Evolutionary conservation across 2,329 filamentous ascomycete genomes (phyloP), one percentile per base, ranked within the genome.

Genomic region (Parasarocladium wereldwijsianum): DNA sequence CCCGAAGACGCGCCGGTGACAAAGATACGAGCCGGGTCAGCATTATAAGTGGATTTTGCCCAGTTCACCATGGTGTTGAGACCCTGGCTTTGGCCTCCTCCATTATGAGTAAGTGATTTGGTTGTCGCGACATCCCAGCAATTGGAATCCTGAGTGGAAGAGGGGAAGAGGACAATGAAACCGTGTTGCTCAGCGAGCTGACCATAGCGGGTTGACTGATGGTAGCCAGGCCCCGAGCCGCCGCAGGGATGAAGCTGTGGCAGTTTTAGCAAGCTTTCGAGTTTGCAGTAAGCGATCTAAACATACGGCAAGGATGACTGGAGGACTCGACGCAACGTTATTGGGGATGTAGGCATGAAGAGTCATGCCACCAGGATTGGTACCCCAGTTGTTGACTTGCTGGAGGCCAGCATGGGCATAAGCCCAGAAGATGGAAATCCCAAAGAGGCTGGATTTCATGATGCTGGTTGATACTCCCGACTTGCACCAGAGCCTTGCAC

Each of bases 11-110:
- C 47, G 4, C 70, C 70, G 0, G 64, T 68, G 3, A 64, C 63
- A 34, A 62, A 74, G 3, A 74, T 62, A 32, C 55, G 57, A 35
- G 42, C 50, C 18, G 55, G 39, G 40, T 75, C 62, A 20, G 55
- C 66, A 3, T 52, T 51, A 47, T 73, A 71, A 40, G 55, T 57
- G 6, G 43, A 38, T n/a, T 71, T 47, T 4, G 64, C 55, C 39
- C 67, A 71, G 20, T 49, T 52, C 24, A 73, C 66, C 67, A 74
- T 73, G 41, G 65, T 70, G 13, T 60, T 63, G 34, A 75, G 68
- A 0, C 58, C 56, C 25, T 63, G 60, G 26, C 57, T 64, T 44
- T 74, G 64, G 3, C 66, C 65, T 14, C 68, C 67, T 8, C 64
- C 67, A 33, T 65, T 55, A 39, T 70, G 68, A 4, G 58, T 64